Evolutionary conservation across 2,329 filamentous ascomycete genomes (phyloP), one percentile per base, ranked within the genome.

Genomic region (Penicillium corylophilum): DNA sequence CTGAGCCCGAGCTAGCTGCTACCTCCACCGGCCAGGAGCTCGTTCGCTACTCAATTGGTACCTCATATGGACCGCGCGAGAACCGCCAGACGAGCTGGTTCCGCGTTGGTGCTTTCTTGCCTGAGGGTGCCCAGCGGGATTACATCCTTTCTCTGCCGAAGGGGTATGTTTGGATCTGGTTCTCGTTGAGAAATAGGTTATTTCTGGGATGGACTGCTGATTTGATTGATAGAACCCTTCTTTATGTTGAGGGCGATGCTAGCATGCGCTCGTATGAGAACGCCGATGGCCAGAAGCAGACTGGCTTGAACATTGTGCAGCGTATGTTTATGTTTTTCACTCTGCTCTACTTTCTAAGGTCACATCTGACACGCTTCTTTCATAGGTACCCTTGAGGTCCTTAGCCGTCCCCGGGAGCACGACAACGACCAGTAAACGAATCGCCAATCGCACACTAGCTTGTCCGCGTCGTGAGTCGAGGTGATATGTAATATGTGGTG

Each of bases 41-140:
- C 52, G 69, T 97, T 66, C 83, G 82, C 64, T 97, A 95, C 71
- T 77, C 84, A 4, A 77, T 99, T 56, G 92, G 84, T 46, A 88
- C 84, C 64, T 85, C 77, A 71, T 72, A 71, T 53, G 90, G 90
- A 13, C 74, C 79, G 55, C 77, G 75, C 59, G 87, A 93, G 15
- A 88, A 89, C 73, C 80, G 84, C 67, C 81, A 84, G 69, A 89
- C 88, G 26, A 94, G 87, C 79, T 97, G 89, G 88, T 97, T 95
- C 81, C 81, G 80, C 51, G 79, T 97, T 49, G 79, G 85, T 29
- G 84, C 80, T 75, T 97, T 97, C 70, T 63, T 76, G 46, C 76
- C 77, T 13, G 85, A 89, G 59, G 89, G 71, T n/a, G 73, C 81
- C 44, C 79, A 82, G 69, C 85, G 86, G 66, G 89, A 96, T 57